Base-by-base conservation (phyloP, 495 filamentous ascomycete genomes). In the Filosporella fistucella region DNA sequence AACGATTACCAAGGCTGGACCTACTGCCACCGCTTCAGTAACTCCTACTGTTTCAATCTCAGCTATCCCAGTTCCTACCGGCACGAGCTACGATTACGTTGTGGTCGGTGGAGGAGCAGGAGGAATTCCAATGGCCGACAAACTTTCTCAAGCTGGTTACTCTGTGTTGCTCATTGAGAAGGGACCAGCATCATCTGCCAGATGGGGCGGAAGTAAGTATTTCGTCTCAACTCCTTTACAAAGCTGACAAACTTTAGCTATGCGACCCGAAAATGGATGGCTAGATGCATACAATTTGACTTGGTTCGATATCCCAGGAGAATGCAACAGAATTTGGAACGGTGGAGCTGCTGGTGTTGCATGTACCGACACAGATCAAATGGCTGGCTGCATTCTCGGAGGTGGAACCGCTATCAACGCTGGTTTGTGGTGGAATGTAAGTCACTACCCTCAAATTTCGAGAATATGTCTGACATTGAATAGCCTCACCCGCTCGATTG, bases 361-460 rank as follows among this genome's bases (percentile, higher is more conserved):
- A 40, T 88, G 85, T 65, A 72, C 74, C 1, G 82, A 89, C 57
- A 81, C 79, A 13, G 80, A 77, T 43, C 80, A 83, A 54, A 86
- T 85, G 77, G 84, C 82, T 35, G 86, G 83, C 18, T 91, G 86
- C 56, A 75, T 89, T 37, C 78, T 91, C 26, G 86, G 86, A 25
- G 86, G 86, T 52, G 84, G 84, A 40, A 82, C 82, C n/a, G 84
- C 84, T 14, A 71, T 89, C 52, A 89, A 91, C 58, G 80, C 85
- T 36, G 79, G 72, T 32, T 58, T 76, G 23, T 76, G 69, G 69
- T 76, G 68, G 70, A 73, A 68, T 60, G 69, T 71, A 37, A 56
- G 60, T 39, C 13, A n/a, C 10, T 35, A 2, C 10, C n/a, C 26
- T 16, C 36, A 11, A 18, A 17, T 13, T 48, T 34, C 13, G 9